Evolutionary conservation across 176 grass and related monocot genomes (phyloP).

Genomic region (Tillandsia fasciculata): DNA sequence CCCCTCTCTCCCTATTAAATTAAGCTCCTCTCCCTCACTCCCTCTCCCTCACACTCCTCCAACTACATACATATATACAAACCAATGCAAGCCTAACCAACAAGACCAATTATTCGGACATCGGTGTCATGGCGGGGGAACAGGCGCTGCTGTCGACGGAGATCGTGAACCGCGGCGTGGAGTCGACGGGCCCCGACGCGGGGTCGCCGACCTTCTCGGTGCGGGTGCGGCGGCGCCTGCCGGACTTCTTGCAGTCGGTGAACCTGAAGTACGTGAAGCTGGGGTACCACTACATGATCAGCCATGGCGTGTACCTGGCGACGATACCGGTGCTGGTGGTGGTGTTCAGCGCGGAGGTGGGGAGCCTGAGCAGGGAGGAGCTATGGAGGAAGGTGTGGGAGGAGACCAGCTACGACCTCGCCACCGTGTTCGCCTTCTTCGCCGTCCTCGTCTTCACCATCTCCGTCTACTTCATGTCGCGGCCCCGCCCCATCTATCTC

Average conservation of each 20-base stretch:
- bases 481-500: conserved; percentile 82
- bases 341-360: conserved; percentile 80
- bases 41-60: background rate
- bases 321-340: conserved; percentile 83
- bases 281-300: conserved; percentile 93
- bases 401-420: conserved; percentile 92
- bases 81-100: background rate
- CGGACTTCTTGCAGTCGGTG: conserved; percentile 94
- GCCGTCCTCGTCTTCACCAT: conserved; percentile 81
- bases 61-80: background rate
- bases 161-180: conserved; percentile 92
- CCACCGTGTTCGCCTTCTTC: conserved; percentile 83
- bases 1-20: conserved; percentile 8
- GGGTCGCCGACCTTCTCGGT: conserved; percentile 91
- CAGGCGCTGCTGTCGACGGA: conserved; percentile 80
- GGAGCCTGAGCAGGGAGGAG: conserved; percentile 82
- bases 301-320: conserved; percentile 87
- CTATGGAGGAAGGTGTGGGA: conserved; percentile 79
- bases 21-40: background rate
- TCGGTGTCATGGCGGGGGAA: conserved; percentile 45
- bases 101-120: background rate
- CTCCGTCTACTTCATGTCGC: conserved; percentile 87
- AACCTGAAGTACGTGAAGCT: conserved; percentile 94
- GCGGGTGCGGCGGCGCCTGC: conserved; percentile 73
- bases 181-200: conserved; percentile 81